phyloP scores from a whole-genome alignment of 129 eudicot species.

The Escallonia rubra region DNA sequence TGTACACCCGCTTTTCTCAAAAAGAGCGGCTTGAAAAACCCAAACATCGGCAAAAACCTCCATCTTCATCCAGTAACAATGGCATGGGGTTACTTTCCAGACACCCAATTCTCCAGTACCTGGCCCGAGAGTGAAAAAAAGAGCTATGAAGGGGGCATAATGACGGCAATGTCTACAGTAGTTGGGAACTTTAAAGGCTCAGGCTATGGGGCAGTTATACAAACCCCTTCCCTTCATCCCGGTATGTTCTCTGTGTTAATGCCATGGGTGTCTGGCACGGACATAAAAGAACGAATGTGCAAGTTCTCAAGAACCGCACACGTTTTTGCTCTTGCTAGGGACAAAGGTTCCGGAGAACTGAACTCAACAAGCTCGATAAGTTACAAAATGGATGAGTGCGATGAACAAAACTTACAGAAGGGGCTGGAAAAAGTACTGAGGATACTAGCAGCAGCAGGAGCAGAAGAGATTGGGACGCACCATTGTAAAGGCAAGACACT shows the following conservation, averaged over 20 bases:
- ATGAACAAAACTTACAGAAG: conserved; percentile 35
- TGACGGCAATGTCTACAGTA: conserved; percentile 70
- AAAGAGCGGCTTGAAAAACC: conserved; percentile 59
- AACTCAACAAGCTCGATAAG: conserved; percentile 20
- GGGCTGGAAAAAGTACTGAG: conserved; percentile 58
- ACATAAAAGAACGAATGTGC: conserved; percentile 46
- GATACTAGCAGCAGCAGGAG: conserved; percentile 74
- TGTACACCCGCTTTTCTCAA: conserved; percentile 53
- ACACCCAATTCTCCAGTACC: background rate
- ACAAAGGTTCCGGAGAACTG: conserved; percentile 42
- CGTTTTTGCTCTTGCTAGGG: conserved; percentile 51
- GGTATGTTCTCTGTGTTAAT: conserved; percentile 66
- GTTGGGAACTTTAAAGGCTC: conserved; percentile 35
- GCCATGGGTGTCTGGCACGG: conserved; percentile 65
- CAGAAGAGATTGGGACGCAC: conserved; percentile 66
- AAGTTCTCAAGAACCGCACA: conserved; percentile 69
- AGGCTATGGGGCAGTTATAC: conserved; percentile 58
- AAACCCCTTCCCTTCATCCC: conserved; percentile 65
- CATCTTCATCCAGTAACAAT: conserved; percentile 69
- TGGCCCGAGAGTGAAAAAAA: conserved; percentile 51
- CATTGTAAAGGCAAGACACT: conserved; percentile 37
- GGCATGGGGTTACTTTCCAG: conserved; percentile 75
- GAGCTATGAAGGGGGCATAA: conserved; percentile 67
- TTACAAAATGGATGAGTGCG: conserved; percentile 37
- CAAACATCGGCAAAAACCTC: conserved; percentile 50